Conservation (phyloP, 2,329 filamentous ascomycete genomes). For the Fusarium succisae region DNA sequence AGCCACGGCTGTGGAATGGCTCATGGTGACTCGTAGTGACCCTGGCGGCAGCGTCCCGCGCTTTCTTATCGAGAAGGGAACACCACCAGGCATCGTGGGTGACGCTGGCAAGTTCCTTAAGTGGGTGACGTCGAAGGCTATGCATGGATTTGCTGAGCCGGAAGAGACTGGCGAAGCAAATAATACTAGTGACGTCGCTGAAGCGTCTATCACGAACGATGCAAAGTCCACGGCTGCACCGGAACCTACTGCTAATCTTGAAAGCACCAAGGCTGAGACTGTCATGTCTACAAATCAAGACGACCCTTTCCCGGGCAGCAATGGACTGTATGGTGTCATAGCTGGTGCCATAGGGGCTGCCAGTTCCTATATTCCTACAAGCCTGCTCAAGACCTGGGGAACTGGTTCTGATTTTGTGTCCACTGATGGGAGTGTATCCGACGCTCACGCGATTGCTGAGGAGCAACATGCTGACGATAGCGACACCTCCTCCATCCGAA, state of each 20-base stretch:
- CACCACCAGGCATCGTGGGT: conserved; percentile 79
- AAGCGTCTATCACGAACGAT: neutral
- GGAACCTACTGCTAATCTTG: conserved; percentile 37
- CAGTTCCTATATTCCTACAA: conserved; percentile 55
- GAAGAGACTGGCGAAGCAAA: conserved; percentile 13
- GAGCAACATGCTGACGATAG: conserved; percentile 47
- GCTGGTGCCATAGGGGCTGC: conserved; percentile 62
- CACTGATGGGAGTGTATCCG: conserved; percentile 42
- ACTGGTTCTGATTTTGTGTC: conserved; percentile 40
- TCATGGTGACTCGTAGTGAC: conserved; percentile 91
- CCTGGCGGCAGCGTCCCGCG: conserved; percentile 88
- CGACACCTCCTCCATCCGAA: conserved; percentile 58
- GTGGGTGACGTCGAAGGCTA: conserved; percentile 66
- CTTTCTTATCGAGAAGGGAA: conserved; percentile 91
- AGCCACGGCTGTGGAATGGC: conserved; percentile 76
- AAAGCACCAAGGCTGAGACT: conserved; percentile 44
- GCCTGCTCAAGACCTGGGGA: conserved; percentile 45
- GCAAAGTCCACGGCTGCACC: conserved; percentile 4
- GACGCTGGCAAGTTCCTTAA: conserved; percentile 85
- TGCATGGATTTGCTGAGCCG: conserved; percentile 47
- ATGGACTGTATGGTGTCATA: conserved; percentile 66
- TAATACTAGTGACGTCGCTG: neutral
- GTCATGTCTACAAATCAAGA: conserved; percentile 36
- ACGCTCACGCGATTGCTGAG: conserved; percentile 34
- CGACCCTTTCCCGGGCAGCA: conserved; percentile 50